Evolutionary conservation across 768 basidiomycete species (phyloP), one percentile per base, ranked within the genome.

Genomic region (Leccinum truebloodii): DNA sequence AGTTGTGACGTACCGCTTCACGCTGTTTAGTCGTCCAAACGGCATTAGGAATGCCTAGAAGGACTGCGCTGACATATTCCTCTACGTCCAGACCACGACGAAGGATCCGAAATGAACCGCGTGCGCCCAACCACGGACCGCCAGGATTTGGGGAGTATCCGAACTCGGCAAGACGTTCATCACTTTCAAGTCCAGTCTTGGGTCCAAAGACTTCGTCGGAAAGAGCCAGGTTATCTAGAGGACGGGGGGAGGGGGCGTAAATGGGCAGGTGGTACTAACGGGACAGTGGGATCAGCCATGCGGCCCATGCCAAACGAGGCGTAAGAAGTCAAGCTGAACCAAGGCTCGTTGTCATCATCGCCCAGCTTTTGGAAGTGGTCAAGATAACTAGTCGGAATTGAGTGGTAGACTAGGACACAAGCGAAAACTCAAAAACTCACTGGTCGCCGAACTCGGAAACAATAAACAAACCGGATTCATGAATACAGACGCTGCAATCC

Each of bases 321-420:
- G 73, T 95, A 98, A 9, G 87, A 85, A 6, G 92, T 86, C 13
- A 96, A 98, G 57, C 87, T 87, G 73, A 87, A 95, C 76, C 96
- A 95, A 22, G 89, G 85, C 69, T 98, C 96, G 64, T 90, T 86
- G 71, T 98, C 96, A 70, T 98, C 96, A 67, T 99, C 97, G 55
- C 95, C 97, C 53, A 98, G 83, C 71, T 95, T 96, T 74, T 97
- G 94, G 84, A 99, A 99, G 72, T 98, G 95, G 73, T 98, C 98
- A 37, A 98, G 80, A 75, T 90, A 86, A 71, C 95, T 98, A 69
- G 22, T 10, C 8, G 62, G 56, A 63, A 53, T 41, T 59, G 16
- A 59, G 41, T 39, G 41, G 65, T 68, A 35, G 66, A 61, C 37
- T n/a, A 30, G 14, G 18, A 24, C 26, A 64, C 39, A 55, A 51